Evolutionary conservation across 2,329 filamentous ascomycete genomes (phyloP).

Genomic region (Cercospora zeae-maydis): DNA sequence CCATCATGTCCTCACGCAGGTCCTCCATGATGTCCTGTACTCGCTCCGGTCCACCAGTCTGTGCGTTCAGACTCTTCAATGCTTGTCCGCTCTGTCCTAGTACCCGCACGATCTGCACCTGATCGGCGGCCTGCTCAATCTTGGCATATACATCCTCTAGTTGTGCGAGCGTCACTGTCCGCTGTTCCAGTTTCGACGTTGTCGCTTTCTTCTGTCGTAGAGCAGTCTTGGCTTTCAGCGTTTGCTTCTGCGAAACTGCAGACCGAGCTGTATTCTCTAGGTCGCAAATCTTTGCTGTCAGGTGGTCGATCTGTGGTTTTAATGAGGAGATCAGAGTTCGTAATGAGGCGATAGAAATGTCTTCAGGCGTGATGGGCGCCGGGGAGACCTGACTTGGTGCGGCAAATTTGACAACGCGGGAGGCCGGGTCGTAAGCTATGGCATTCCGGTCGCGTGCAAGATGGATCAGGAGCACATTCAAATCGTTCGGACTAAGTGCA

Average conservation of each 20-base stretch:
- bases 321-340: conserved; percentile 68
- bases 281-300: conserved; percentile 54
- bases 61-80: conserved; percentile 67
- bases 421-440: conserved; percentile 29
- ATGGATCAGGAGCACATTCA: conserved; percentile 46
- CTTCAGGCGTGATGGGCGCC: conserved; percentile 66
- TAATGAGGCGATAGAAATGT: conserved; percentile 76
- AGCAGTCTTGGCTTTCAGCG: conserved; percentile 69
- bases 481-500: conserved; percentile 41
- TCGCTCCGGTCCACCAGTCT: conserved; percentile 70
- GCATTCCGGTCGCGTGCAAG: conserved; percentile 52
- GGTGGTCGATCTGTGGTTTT: conserved; percentile 60
- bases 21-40: conserved; percentile 73
- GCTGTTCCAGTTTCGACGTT: conserved; percentile 67
- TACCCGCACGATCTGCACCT: conserved; percentile 75
- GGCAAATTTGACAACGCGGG: conserved; percentile 69
- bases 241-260: conserved; percentile 70
- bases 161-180: conserved; percentile 70
- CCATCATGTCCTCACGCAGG: conserved; percentile 72
- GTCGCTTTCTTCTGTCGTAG: conserved; percentile 79
- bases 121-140: conserved; percentile 80
- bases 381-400: conserved; percentile 45
- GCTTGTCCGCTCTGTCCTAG: conserved; percentile 76
- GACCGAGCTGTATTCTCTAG: conserved; percentile 59
- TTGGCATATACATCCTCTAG: conserved; percentile 79